Conservation (phyloP, 208 protist genomes). For the Trypanosoma cruzi region DNA sequence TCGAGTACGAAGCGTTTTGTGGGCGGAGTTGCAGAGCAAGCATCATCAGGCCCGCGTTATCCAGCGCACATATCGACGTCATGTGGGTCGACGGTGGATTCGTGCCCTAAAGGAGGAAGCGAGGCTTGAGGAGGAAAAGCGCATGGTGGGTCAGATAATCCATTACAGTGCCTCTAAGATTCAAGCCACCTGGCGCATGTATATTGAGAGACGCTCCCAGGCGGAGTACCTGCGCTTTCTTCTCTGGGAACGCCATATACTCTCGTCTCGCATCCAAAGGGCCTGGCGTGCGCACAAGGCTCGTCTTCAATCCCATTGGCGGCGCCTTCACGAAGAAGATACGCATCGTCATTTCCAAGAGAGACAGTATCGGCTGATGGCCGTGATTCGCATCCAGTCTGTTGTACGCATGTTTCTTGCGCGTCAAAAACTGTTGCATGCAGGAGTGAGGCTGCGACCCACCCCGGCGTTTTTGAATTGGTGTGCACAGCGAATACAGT, state of each 20-base stretch:
- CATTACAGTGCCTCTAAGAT: slow-evolving; percentile 55
- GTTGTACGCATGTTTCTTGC: slow-evolving; percentile 63
- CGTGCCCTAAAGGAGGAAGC: background rate
- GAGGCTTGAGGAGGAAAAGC: slow-evolving; percentile 14
- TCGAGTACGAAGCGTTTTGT: background rate
- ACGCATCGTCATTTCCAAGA: slow-evolving; percentile 11
- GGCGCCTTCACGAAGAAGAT: background rate
- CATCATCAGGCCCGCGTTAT: slow-evolving; percentile 30
- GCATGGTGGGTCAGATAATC: slow-evolving; percentile 12
- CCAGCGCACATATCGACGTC: slow-evolving; percentile 31
- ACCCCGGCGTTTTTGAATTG: slow-evolving; percentile 17
- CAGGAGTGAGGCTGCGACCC: background rate
- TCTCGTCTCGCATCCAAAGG: slow-evolving; percentile 51
- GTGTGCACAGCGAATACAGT: slow-evolving; percentile 48
- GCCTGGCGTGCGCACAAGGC: slow-evolving; percentile 47
- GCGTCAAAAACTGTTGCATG: slow-evolving; percentile 13
- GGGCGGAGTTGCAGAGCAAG: background rate
- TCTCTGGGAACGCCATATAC: slow-evolving; percentile 47
- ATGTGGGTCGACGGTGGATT: slow-evolving; percentile 18
- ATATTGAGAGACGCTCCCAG: slow-evolving; percentile 14
- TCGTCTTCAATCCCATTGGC: slow-evolving; percentile 12
- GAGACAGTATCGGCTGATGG: slow-evolving; percentile 16
- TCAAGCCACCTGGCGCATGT: slow-evolving; percentile 64
- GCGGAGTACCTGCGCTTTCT: slow-evolving; percentile 48
- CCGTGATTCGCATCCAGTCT: slow-evolving; percentile 45